Base-by-base conservation (phyloP, 371 early-diverging fungal species). In the Mucor ambiguus region DNA sequence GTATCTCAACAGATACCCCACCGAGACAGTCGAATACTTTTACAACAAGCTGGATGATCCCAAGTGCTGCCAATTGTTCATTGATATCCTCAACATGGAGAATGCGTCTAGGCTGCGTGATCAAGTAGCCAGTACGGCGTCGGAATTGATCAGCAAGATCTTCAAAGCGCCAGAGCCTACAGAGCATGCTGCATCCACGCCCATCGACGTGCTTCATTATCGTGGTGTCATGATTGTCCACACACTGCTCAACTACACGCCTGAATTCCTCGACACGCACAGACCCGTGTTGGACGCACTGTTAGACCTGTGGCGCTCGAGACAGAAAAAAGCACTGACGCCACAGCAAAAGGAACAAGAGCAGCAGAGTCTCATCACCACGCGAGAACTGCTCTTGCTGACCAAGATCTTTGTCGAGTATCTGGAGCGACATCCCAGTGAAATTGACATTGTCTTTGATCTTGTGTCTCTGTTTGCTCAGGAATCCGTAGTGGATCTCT, bases 21-120 rank as follows among this genome's bases (percentile, higher is more conserved):
- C 87, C 0, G 98, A 98, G 49, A 81, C 97, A 0, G 82, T 95
- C 7, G 88, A 87, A 2, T 96, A 92, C 73, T 98, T 99, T 71
- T 85, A 92, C 26, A 88, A 93, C 41, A 85, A 87, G 14, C 67
- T 97, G 14, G 75, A 82, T 8, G 76, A 86, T 59, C 76, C 82
- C 9, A 75, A 75, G 20, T 76, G 79, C 65, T 76, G 86, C 67
- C 82, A 86, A 2, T 71, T 98, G 43, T 95, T 98, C 65, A 76
- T 91, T 1, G 86, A 84, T 41, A 68, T 96, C 6, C 62, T 96
- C 29, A 75, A 79, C 16, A 79, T 73, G 3, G 89, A 89, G 33
- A 81, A 79, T 60, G 92, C 94, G 0, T 82, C 80, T 1, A 86
- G 86, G 16, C 67, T 98, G 35, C 87, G 95, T 22, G 79, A 78